Percentiles rank a stretch among this genome's conserved stretches.
phyloP scores from a whole-genome alignment of 2,329 filamentous ascomycete genomes.

The Macrophomina tecta region DNA sequence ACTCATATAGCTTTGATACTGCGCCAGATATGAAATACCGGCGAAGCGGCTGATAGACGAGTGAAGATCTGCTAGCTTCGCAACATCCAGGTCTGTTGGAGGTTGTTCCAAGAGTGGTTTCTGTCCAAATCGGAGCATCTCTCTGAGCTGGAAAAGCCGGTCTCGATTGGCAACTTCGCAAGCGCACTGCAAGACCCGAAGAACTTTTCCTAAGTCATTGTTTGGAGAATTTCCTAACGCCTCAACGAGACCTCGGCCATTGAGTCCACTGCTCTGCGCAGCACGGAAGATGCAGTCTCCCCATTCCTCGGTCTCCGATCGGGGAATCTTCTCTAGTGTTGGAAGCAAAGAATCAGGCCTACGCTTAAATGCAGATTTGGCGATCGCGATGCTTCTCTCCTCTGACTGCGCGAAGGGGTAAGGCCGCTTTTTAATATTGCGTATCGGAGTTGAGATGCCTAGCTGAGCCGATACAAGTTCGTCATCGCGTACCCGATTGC shows the following conservation, averaged over 20 bases:
- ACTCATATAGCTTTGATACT: no score
- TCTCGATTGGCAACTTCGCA: slow-evolving; percentile 1
- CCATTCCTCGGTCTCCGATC: neutral
- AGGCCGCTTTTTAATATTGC: neutral
- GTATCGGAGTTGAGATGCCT: neutral
- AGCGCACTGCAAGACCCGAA: neutral
- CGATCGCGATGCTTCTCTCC: neutral
- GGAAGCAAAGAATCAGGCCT: neutral
- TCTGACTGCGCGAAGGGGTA: neutral
- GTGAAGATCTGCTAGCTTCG: no score
- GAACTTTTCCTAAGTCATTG: neutral
- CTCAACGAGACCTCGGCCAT: neutral
- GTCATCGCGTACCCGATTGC: neutral
- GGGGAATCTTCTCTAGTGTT: neutral
- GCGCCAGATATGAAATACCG: no score
- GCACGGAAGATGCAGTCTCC: neutral
- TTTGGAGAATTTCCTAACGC: neutral
- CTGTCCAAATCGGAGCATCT: neutral
- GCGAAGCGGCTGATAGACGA: no score
- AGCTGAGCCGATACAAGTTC: neutral
- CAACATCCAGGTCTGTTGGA: no score
- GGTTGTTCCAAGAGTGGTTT: no score
- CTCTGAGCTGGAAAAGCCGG: neutral
- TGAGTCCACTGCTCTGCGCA: neutral
- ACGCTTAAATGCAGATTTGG: no score